These are phyloP conservation scores for Coemansia sp. DNA, from an alignment of 192 early-diverging fungal species.

Conservation along the genomic window DNA sequence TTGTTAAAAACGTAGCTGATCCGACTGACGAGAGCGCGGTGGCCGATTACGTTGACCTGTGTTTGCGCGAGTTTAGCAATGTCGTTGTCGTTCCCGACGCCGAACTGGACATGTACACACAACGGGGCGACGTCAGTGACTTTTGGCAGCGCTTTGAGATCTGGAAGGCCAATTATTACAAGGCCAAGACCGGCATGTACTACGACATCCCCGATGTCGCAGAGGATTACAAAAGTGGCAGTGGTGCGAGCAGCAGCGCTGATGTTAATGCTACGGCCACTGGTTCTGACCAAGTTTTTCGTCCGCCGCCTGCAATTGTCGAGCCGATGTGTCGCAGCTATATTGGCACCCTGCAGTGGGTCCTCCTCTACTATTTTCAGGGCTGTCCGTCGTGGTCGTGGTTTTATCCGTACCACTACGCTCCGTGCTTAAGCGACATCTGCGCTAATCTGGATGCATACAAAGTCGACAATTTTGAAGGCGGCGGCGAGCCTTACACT, in stretches of 20 bases:
- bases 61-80: slow-evolving; percentile 40
- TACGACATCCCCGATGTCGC: slow-evolving; percentile 52
- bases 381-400: slow-evolving; percentile 97
- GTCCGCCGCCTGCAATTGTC: slow-evolving; percentile 37
- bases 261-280: not conserved
- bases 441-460: slow-evolving; percentile 56
- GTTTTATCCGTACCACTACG: slow-evolving; percentile 98
- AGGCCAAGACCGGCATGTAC: slow-evolving; percentile 56
- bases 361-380: slow-evolving; percentile 93
- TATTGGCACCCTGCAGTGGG: slow-evolving; percentile 96
- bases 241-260: not conserved
- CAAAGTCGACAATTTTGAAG: slow-evolving; percentile 66
- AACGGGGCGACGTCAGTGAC: slow-evolving; percentile 54
- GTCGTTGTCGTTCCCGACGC: slow-evolving; percentile 39
- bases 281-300: slow-evolving; percentile 30
- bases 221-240: not conserved
- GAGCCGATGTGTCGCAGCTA: slow-evolving; percentile 71
- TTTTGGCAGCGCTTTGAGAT: slow-evolving; percentile 71
- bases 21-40: slow-evolving; percentile 20
- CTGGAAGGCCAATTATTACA: slow-evolving; percentile 81
- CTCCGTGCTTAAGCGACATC: slow-evolving; percentile 89
- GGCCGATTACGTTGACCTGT: slow-evolving; percentile 32
- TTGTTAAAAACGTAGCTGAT: slow-evolving; percentile 48
- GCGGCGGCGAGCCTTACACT: slow-evolving; percentile 79
- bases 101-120: slow-evolving; percentile 42